These are phyloP conservation scores for Evernia prunastri DNA, from an alignment of 495 filamentous ascomycete genomes.

Conservation along the genomic window DNA sequence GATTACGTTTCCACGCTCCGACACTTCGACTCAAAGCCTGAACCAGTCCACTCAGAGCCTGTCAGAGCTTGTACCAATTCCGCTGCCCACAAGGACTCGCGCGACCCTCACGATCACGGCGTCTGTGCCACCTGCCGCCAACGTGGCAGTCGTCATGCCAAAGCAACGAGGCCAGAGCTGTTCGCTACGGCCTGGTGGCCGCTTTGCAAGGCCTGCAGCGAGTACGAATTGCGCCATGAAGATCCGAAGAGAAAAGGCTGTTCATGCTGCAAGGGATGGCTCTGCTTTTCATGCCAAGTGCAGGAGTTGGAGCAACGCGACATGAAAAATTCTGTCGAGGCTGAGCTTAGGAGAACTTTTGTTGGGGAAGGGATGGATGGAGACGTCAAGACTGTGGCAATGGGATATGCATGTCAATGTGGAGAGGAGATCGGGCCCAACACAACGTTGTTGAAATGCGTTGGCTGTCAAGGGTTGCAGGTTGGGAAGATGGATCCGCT, in stretches of 20 bases:
- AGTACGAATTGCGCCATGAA: background rate
- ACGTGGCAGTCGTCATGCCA: background rate
- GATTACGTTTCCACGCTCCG: background rate
- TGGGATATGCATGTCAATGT: background rate
- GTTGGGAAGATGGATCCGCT: background rate
- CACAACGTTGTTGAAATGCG: background rate
- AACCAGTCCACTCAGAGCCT: background rate
- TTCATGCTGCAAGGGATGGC: background rate
- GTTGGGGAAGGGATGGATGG: background rate
- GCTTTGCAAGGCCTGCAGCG: background rate
- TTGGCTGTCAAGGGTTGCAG: background rate
- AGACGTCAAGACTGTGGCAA: background rate
- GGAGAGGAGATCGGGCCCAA: background rate
- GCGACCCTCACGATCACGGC: background rate
- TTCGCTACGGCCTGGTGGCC: background rate
- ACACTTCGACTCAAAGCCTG: background rate
- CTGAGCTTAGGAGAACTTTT: background rate
- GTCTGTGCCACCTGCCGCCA: background rate
- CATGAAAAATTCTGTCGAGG: background rate
- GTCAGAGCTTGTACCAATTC: background rate
- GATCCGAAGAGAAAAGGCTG: background rate
- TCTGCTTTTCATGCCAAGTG: background rate
- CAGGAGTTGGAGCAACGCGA: background rate
- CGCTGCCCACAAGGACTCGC: background rate
- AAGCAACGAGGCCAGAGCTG: background rate